Evolutionary conservation across 1,139 yeast genomes (phyloP), one percentile per base, ranked within the genome.

Genomic region (Candida sanyaensis): DNA sequence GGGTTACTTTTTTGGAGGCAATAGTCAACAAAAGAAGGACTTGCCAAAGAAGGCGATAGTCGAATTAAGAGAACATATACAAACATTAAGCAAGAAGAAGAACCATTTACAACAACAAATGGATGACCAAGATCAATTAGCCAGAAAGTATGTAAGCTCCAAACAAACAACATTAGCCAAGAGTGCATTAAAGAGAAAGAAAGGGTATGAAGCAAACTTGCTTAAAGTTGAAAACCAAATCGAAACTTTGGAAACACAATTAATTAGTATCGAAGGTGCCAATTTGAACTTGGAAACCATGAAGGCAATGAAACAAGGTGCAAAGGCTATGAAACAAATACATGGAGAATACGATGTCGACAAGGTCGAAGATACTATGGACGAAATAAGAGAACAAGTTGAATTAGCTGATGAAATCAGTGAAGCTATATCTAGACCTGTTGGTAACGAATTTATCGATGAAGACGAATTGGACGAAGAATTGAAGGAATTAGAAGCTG

Each of bases 231-330:
- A 89, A 64, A 86, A 88, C 56, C 97, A 91, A 69, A 84, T 93
- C 50, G 96, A 90, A 57, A 85, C 96, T 10, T 74, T 93, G 56
- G 97, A 93, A 66, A 84, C 88, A 46, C 97, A 93, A 70, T 77
- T 93, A 59, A 83, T 83, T 53, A 89, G 98, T 28, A 88, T 93
- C 52, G 99, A 93, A 71, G 83, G 88, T 47, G 99, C 99, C 49
- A 92, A 92, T 74, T 81, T 93, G 83, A 93, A 93, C 75, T 77
- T 88, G 69, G 99, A 95, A 73, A 93, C 99, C 34, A 88, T 95
- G 96, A 89, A 89, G 80, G 97, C 97, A 48, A 93, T 93, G 98
- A 88, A 92, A 69, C 96, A 91, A 68, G 98, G 98, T 54, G 96
- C 99, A 9, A 80, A 79, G 62, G 99, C 98, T 44, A 90, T 93